Evolutionary conservation across 305 asterid genomes (phyloP), one percentile per base, ranked within the genome.

Genomic region (Fraxinus baroniana): DNA sequence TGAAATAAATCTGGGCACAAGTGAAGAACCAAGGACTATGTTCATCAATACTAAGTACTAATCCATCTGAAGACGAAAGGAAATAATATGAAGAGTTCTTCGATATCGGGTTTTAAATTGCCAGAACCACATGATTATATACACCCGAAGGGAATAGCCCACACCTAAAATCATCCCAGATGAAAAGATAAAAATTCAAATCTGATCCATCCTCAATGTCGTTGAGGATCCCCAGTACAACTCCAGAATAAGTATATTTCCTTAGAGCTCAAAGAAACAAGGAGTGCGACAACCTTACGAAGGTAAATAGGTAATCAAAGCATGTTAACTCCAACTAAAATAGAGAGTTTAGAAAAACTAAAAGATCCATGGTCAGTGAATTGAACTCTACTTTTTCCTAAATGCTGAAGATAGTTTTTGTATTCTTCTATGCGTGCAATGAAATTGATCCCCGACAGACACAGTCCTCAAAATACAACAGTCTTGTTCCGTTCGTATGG

Each of bases 401-500:
- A 55, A 55, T 55, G 26, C 22, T 55, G 66, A 55, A 55, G 66
- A 3, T 55, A 5, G 22, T 15, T 17, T 55, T 55, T 55, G 9
- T 55, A n/a, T n/a, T 55, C 9, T 55, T 39, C 49, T 39, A 55
- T 18, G 7, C 7, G 12, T 57, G 28, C 12, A 18, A 57, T 5
- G 26, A 22, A 30, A 64, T 12, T 24, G 35, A 24, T 64, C 17
- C 35, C 17, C 1, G 2, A 20, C 28, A 20, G 4, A 10, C 17
- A 2, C 49, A 41, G 2, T 46, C 9, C 35, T 93, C 90, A 91
- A 87, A 95, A 94, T 10, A 95, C 97, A 86, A 93, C 95, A 57
- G 98, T 95, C 91, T 84, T 94, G 90, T 88, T 93, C 74, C 81
- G 85, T 82, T 85, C 91, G 30, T 91, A 94, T 26, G 97, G 98